These are phyloP conservation scores for Neurospora discreta DNA, from an alignment of 495 filamentous ascomycete genomes.

Conservation along the genomic window DNA sequence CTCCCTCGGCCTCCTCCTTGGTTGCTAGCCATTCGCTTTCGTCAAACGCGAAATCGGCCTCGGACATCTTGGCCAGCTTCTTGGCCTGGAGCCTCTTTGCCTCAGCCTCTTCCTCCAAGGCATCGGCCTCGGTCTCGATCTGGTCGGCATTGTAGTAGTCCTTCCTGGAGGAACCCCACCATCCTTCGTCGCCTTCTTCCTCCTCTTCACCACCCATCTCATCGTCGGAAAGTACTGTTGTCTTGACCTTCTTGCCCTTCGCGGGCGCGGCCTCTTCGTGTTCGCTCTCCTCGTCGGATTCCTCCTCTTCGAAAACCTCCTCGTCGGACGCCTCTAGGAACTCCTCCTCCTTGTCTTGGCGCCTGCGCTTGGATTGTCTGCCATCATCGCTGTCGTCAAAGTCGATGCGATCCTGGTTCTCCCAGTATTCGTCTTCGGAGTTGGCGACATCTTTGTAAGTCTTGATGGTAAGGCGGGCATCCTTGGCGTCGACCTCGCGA, in stretches of 20 bases:
- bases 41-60: conserved; percentile 87
- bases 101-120: conserved; percentile 83
- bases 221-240: conserved; percentile 21
- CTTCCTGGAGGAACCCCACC: conserved; percentile 76
- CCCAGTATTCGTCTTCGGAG: conserved; percentile 84
- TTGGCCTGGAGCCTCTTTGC: conserved; percentile 80
- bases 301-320: conserved; percentile 56
- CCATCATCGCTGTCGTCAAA: conserved; percentile 73
- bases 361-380: conserved; percentile 65
- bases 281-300: conserved; percentile 28
- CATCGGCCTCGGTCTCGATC: conserved; percentile 86
- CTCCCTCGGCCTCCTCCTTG: conserved; percentile 31
- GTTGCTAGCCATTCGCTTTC: conserved; percentile 66
- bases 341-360: conserved; percentile 48
- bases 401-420: conserved; percentile 72
- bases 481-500: conserved; percentile 39
- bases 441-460: conserved; percentile 81
- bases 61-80: conserved; percentile 71
- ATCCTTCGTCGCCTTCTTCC: conserved; percentile 64
- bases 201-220: conserved; percentile 40
- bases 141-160: conserved; percentile 88
- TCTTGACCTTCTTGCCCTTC: conserved; percentile 15
- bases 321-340: conserved; percentile 69
- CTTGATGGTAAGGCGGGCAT: conserved; percentile 47
- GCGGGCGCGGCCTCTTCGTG: conserved; percentile 12